Evolutionary conservation across 2,329 filamentous ascomycete species (phyloP), one percentile per base, ranked within the genome.

Genomic region (Curvularia lunata): DNA sequence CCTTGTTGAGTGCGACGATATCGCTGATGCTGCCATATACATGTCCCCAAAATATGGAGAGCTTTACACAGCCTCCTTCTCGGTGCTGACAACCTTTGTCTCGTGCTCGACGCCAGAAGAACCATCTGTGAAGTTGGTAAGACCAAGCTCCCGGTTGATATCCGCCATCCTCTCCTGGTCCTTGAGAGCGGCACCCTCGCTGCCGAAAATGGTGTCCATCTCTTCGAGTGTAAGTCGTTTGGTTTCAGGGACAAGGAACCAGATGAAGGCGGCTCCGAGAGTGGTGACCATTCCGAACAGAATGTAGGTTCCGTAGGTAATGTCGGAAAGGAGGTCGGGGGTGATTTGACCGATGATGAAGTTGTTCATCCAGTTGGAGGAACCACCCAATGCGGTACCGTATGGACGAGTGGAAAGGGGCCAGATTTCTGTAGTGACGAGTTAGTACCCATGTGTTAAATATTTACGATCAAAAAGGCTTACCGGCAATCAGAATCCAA

Each of bases 231-330:
- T 81, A 19, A 83, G 64, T 4, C 79, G 71, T 67, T 85, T 85
- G 0, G 83, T 86, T 69, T 86, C 84, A 0, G 83, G 83, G 0
- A 85, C 81, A 10, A 78, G 72, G 66, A 81, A 81, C 69, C 72
- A 82, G 49, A 85, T 79, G 61, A 83, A 85, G 0, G 75, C 82
- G 0, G 86, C 87, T 3, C 88, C 88, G 0, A 87, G 61, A 54
- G 84, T 85, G 0, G 86, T 90, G 16, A 91, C 63, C 0, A 88
- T 54, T 0, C 88, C 88, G 57, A 91, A 91, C 13, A 91, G 77
- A 53, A 92, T 85, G 58, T 90, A 91, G 0, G 89, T 91, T 13
- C 89, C 89, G 59, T 90, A 91, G 0, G 80, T 84, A 52, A 91
- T 89, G 12, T 76, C 71, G 2, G 80, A 78, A 1, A 91, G 78